Conservation (phyloP, 345 rosid genomes). For the Syzygium oleosum region DNA sequence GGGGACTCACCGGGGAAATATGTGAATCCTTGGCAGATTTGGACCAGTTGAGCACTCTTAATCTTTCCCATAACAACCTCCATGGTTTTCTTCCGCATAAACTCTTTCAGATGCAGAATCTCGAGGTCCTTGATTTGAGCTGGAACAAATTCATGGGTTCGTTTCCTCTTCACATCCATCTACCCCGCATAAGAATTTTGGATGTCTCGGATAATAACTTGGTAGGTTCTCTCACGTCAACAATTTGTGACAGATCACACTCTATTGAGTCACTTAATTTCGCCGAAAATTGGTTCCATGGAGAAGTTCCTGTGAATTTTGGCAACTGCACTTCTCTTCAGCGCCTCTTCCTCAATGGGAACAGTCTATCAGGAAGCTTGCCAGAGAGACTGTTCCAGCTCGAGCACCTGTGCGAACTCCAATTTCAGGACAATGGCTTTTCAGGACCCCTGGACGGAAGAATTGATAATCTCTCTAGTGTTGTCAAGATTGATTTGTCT, state of each 20-base stretch:
- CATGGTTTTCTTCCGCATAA: background rate
- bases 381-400: slow-evolving; percentile 12
- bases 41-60: slow-evolving; percentile 15
- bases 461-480: slow-evolving; percentile 12
- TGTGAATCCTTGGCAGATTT: slow-evolving; percentile 11
- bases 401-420: slow-evolving; percentile 3
- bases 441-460: slow-evolving; percentile 5
- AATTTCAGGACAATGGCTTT: slow-evolving; percentile 14
- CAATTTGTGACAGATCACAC: slow-evolving; percentile 10
- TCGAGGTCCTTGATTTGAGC: slow-evolving; percentile 20
- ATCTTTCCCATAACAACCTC: slow-evolving; percentile 19
- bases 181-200: slow-evolving; percentile 8
- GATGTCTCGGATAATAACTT: slow-evolving; percentile 16
- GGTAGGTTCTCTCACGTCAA: background rate
- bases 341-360: slow-evolving; percentile 11
- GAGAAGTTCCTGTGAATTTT: slow-evolving; percentile 9
- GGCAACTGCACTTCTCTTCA: slow-evolving; percentile 18
- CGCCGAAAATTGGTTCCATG: slow-evolving; percentile 6
- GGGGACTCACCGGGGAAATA: slow-evolving; percentile 6
- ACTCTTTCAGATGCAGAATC: slow-evolving; percentile 11
- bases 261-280: slow-evolving; percentile 10
- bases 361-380: slow-evolving; percentile 14
- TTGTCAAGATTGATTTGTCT: slow-evolving; percentile 19
- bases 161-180: background rate
- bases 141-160: slow-evolving; percentile 8